phyloP scores from a whole-genome alignment of 1,284 basidiomycete genomes.

The Moesziomyces globuligerus region DNA sequence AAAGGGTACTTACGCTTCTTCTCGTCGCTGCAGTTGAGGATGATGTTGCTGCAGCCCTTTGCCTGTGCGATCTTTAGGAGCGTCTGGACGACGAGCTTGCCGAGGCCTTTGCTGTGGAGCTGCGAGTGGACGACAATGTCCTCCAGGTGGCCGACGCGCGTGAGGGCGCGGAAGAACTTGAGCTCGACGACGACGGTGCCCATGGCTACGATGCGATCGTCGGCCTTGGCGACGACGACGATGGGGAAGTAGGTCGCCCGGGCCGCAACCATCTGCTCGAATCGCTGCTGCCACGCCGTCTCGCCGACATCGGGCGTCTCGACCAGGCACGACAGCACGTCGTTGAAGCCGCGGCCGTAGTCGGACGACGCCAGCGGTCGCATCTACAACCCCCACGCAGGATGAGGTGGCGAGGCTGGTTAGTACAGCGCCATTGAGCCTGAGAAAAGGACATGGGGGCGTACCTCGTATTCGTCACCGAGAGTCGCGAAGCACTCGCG shows the following conservation, averaged over 20 bases:
- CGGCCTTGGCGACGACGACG: conserved; percentile 79
- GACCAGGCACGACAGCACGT: conserved; percentile 82
- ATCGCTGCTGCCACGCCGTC: conserved; percentile 69
- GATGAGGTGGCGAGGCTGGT: too few relatives aligned
- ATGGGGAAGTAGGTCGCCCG: conserved; percentile 77
- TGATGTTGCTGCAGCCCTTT: conserved; percentile 90
- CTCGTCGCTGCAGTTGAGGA: conserved; percentile 89
- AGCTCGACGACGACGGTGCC: conserved; percentile 89
- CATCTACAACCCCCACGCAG: conserved; percentile 71
- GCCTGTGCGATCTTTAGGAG: conserved; percentile 79
- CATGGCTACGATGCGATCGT: conserved; percentile 83
- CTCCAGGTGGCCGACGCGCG: conserved; percentile 91
- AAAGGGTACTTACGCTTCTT: conserved; percentile 92
- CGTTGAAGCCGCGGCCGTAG: conserved; percentile 82
- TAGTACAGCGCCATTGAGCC: too few relatives aligned
- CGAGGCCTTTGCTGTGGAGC: conserved; percentile 89
- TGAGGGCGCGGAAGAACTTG: conserved; percentile 87
- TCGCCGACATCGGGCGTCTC: conserved; percentile 80
- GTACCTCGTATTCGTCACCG: conserved; percentile 9
- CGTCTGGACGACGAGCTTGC: conserved; percentile 84
- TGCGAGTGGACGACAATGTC: conserved; percentile 90
- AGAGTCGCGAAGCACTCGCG: conserved; percentile 17
- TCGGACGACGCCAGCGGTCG: conserved; percentile 88
- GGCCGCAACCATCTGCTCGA: conserved; percentile 30
- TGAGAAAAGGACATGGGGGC: neutral